Evolutionary conservation across 2,329 filamentous ascomycete genomes (phyloP), one percentile per base, ranked within the genome.

Genomic region (Xylaria sp.): DNA sequence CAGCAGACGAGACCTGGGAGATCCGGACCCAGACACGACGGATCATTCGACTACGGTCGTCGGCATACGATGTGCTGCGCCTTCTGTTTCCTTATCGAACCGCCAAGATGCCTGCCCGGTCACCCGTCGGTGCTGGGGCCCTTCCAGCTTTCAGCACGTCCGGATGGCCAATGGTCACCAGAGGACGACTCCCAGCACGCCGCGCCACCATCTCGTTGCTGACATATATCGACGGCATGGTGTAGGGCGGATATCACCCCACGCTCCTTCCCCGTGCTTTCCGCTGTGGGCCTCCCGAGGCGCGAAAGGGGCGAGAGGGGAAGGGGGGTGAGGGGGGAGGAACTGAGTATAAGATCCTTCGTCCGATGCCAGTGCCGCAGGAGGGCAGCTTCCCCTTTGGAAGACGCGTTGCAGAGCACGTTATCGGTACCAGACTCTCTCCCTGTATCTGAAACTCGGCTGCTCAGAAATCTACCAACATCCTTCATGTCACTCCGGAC

Each of bases 211-310:
- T 43, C 38, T 54, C 51, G 54, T 52, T 60, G 59, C 59, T 62
- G 59, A 62, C 57, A 55, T 56, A 46, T 52, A 44, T 58, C 52
- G 50, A 50, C 49, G 53, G 57, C 50, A 57, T 51, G 57, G 57
- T 56, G 59, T 62, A 62, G 59, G 59, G 57, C 54, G 52, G 57
- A 58, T 62, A 62, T 62, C 57, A 62, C 59, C 59, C 57, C 57
- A 56, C 50, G 49, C 44, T 48, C 37, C 54, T 48, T 57, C 50
- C 57, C 59, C 57, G 51, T 62, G 52, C 44, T 46, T 58, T 42
- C 57, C 50, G 57, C 40, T 50, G 52, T 51, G 54, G 50, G 24
- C 29, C 45, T 52, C 52, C 42, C 50, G 44, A 47, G 49, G 54
- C 50, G 54, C 46, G 48, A 18, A 20, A 48, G 16, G 17, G 52